phyloP scores from a whole-genome alignment of 495 filamentous ascomycete species.

The Bryoglossum gracile region DNA sequence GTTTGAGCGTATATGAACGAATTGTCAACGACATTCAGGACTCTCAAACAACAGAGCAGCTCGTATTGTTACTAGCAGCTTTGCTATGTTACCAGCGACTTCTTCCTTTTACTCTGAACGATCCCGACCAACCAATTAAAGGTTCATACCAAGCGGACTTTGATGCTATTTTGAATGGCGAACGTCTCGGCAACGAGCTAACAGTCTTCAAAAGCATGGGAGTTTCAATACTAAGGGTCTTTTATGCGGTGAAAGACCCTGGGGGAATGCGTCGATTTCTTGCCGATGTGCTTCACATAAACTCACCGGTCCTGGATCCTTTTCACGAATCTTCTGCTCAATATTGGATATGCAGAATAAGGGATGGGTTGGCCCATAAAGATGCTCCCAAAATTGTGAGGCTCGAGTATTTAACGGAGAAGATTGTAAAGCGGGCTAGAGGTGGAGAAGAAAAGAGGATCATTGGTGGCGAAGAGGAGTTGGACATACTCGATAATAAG shows the following conservation, averaged over 20 bases:
- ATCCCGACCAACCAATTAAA: neutral
- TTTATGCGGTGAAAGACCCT: slow-evolving; percentile 1
- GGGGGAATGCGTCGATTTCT: slow-evolving; percentile 4
- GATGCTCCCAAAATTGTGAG: too few species aligned
- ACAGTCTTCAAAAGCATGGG: slow-evolving; percentile 2
- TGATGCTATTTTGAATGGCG: slow-evolving; percentile 8
- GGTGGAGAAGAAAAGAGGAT: too few species aligned
- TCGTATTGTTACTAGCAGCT: slow-evolving; percentile 5
- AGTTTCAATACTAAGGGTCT: slow-evolving; percentile 1
- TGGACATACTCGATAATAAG: too few species aligned
- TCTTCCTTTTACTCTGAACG: neutral
- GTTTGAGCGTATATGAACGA: slow-evolving; percentile 2
- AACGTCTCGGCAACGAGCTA: slow-evolving; percentile 1
- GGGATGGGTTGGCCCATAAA: slow-evolving; percentile 1
- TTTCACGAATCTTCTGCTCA: neutral
- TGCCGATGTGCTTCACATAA: neutral
- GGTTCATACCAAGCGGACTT: slow-evolving; percentile 8
- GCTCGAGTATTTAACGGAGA: too few species aligned
- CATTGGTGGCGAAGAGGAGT: too few species aligned
- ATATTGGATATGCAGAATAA: slow-evolving; percentile 11
- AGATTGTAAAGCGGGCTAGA: too few species aligned
- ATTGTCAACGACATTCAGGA: neutral
- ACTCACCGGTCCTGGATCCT: neutral
- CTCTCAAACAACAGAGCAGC: slow-evolving; percentile 4
- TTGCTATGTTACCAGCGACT: slow-evolving; percentile 11